These are phyloP conservation scores for Boletus smithii DNA, from an alignment of 1,284 basidiomycete genomes.

Conservation along the genomic window DNA sequence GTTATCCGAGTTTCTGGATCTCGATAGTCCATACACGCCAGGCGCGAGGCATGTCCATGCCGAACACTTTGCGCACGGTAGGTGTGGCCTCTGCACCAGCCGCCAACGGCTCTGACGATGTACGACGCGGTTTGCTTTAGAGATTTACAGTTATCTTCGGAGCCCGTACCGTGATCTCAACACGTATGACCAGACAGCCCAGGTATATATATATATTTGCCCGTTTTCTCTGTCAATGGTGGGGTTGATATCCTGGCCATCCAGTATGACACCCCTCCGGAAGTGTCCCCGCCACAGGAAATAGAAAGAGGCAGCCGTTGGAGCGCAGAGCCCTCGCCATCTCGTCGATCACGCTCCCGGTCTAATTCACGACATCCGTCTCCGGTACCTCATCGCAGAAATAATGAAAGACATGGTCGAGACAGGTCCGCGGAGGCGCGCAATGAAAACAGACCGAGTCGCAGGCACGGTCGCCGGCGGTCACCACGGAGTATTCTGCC, in stretches of 20 bases:
- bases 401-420: background rate
- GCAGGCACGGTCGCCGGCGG: too few relatives aligned
- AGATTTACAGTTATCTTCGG: slow-evolving; percentile 81
- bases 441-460: slow-evolving; percentile 1
- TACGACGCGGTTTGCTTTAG: slow-evolving; percentile 48
- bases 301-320: slow-evolving; percentile 40
- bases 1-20: slow-evolving; percentile 80
- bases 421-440: slow-evolving; percentile 7
- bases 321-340: slow-evolving; percentile 21
- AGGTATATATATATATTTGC: slow-evolving; percentile 47
- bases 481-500: slow-evolving; percentile 3
- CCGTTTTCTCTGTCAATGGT: slow-evolving; percentile 1
- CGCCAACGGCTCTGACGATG: slow-evolving; percentile 4
- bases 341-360: slow-evolving; percentile 20
- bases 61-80: slow-evolving; percentile 88
- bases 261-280: slow-evolving; percentile 55
- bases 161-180: slow-evolving; percentile 81
- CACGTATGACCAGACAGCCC: slow-evolving; percentile 76
- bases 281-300: slow-evolving; percentile 34
- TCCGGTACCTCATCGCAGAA: slow-evolving; percentile 11
- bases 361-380: slow-evolving; percentile 26
- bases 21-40: slow-evolving; percentile 55
- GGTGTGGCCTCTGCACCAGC: slow-evolving; percentile 20
- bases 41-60: slow-evolving; percentile 63
- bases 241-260: slow-evolving; percentile 2